Evolutionary conservation across 345 rosid genomes (phyloP).

Genomic region (Kernera saxatilis): DNA sequence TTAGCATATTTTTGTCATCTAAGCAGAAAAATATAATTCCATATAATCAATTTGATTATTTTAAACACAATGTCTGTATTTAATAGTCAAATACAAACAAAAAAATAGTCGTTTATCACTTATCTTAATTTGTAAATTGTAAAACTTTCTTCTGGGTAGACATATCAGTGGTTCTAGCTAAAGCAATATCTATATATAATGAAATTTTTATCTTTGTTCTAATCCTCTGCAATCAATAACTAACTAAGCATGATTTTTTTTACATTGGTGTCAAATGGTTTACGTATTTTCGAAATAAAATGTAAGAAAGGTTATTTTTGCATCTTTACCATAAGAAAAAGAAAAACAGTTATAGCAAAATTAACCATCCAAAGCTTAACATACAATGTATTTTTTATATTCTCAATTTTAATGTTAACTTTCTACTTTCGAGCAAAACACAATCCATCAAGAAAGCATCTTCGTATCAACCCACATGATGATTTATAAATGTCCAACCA

Average conservation of each 20-base stretch:
- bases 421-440: conserved; percentile 23
- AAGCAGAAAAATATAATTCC: background rate
- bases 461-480: background rate
- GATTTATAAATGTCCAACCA: conserved; percentile 8
- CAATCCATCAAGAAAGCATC: conserved; percentile 26
- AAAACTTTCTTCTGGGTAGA: no score
- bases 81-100: background rate
- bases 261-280: no score
- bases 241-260: no score
- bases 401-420: background rate
- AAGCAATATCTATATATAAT: no score
- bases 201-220: no score
- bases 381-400: conserved; percentile 5
- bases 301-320: background rate
- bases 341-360: background rate
- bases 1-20: background rate
- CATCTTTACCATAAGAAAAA: background rate
- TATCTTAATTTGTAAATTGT: background rate
- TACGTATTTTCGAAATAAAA: no score
- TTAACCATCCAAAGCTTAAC: background rate
- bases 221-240: no score
- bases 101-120: background rate
- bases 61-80: background rate
- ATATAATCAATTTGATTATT: background rate
- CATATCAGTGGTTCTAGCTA: no score